phyloP scores from a whole-genome alignment of 192 early-diverging fungal species.

The Linderina pennispora region DNA sequence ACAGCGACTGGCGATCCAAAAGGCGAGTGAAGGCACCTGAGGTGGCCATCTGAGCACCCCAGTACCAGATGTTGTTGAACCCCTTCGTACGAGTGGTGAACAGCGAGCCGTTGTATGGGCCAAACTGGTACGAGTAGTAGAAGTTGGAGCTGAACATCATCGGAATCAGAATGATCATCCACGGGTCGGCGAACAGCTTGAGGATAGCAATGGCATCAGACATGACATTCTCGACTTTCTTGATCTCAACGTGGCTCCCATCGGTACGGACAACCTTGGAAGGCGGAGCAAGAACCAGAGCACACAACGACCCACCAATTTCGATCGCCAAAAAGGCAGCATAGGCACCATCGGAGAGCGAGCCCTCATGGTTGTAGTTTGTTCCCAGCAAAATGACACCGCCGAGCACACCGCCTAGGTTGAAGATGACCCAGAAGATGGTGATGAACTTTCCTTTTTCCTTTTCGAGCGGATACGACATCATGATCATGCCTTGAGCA shows the following conservation, averaged over 20 bases:
- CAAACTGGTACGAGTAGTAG: conserved; percentile 74
- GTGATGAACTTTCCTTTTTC: background rate
- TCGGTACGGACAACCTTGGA: conserved; percentile 54
- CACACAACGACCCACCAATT: conserved; percentile 52
- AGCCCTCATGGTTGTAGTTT: conserved; percentile 58
- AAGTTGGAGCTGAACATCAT: conserved; percentile 67
- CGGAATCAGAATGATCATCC: conserved; percentile 60
- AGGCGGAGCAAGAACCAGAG: conserved; percentile 52
- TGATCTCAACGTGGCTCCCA: conserved; percentile 52
- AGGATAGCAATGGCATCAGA: conserved; percentile 49
- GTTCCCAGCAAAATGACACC: conserved; percentile 68
- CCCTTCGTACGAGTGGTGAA: conserved; percentile 60
- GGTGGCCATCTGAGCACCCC: conserved; percentile 64
- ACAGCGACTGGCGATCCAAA: conserved; percentile 48
- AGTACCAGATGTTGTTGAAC: conserved; percentile 67
- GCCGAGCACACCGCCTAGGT: conserved; percentile 72
- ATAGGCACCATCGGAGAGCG: conserved; percentile 58
- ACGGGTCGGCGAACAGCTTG: conserved; percentile 53
- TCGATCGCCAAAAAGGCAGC: conserved; percentile 64
- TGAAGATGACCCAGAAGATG: conserved; percentile 50
- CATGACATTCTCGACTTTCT: conserved; percentile 55
- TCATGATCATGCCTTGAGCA: conserved; percentile 8
- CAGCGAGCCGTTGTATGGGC: conserved; percentile 55
- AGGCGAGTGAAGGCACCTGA: conserved; percentile 55
- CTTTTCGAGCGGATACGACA: background rate